Conservation (phyloP, 2,329 filamentous ascomycete species). For the Pseudogymnoascus sp. region DNA sequence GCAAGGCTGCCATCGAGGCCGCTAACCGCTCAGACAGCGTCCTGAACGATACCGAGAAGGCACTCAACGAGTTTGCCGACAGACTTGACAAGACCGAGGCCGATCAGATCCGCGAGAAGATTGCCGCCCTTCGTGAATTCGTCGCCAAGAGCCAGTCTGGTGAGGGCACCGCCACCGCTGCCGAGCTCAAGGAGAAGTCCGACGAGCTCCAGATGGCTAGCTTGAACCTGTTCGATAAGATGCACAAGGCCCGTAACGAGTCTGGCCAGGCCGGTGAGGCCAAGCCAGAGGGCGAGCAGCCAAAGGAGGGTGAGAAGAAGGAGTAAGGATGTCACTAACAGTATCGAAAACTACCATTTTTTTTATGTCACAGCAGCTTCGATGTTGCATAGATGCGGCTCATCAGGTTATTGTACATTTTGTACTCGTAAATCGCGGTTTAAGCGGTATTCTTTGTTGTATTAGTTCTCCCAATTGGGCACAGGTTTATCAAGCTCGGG, state of each 20-base stretch:
- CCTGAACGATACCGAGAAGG: conserved; percentile 96
- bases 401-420: conserved; percentile 24
- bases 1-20: conserved; percentile 89
- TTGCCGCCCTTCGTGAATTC: conserved; percentile 74
- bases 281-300: conserved; percentile 38
- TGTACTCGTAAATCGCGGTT: conserved; percentile 31
- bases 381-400: conserved; percentile 28
- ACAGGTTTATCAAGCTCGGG: conserved; percentile 28
- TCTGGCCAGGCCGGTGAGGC: conserved; percentile 43
- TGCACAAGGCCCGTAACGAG: conserved; percentile 90
- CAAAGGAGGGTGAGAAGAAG: conserved; percentile 60
- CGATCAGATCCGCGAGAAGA: conserved; percentile 91
- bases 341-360: conserved; percentile 16
- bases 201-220: conserved; percentile 95
- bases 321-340: conserved; percentile 40
- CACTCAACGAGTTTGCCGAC: conserved; percentile 92
- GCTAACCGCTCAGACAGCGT: conserved; percentile 97
- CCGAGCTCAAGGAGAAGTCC: conserved; percentile 97
- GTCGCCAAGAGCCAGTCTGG: conserved; percentile 92
- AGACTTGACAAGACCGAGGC: conserved; percentile 95
- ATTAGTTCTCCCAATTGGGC: conserved; percentile 20
- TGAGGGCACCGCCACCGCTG: conserved; percentile 76
- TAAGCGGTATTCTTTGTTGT: conserved; percentile 29
- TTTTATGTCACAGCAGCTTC: conserved; percentile 25
- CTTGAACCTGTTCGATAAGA: conserved; percentile 98